Conservation (phyloP, 352 stramenopile genomes). For the Lagenidium giganteum region DNA sequence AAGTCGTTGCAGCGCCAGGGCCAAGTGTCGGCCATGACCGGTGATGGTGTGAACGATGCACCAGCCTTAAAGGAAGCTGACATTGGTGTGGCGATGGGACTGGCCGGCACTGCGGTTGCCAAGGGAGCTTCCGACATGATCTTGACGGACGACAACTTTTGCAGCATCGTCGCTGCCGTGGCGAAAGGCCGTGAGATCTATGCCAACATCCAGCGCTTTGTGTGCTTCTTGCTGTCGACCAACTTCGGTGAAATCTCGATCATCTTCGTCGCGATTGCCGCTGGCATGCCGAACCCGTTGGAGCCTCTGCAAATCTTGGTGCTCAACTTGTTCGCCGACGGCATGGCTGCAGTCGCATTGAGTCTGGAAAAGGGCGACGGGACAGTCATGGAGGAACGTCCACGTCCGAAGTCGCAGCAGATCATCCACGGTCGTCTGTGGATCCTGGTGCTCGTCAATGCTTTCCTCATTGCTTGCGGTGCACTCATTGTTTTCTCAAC, state of each 20-base stretch:
- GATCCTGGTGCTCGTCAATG: conserved; percentile 62
- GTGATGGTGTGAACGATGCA: conserved; percentile 98
- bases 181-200: conserved; percentile 97
- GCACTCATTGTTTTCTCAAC: conserved; percentile 56
- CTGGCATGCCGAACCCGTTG: conserved; percentile 81
- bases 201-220: conserved; percentile 96
- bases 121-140: conserved; percentile 98
- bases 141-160: conserved; percentile 97
- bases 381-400: conserved; percentile 55
- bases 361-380: conserved; percentile 71
- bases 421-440: conserved; percentile 69
- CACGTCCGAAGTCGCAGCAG: conserved; percentile 45
- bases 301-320: conserved; percentile 96
- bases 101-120: conserved; percentile 95
- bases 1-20: conserved; percentile 87
- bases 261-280: conserved; percentile 59
- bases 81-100: conserved; percentile 95
- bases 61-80: conserved; percentile 95
- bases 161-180: conserved; percentile 95
- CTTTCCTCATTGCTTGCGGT: conserved; percentile 46
- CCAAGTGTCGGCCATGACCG: conserved; percentile 93
- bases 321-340: conserved; percentile 98
- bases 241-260: conserved; percentile 94
- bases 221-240: conserved; percentile 96
- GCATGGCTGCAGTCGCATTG: conserved; percentile 63